Conservation (phyloP, 2,329 filamentous ascomycete genomes). For the Graphilbum fragrans region DNA sequence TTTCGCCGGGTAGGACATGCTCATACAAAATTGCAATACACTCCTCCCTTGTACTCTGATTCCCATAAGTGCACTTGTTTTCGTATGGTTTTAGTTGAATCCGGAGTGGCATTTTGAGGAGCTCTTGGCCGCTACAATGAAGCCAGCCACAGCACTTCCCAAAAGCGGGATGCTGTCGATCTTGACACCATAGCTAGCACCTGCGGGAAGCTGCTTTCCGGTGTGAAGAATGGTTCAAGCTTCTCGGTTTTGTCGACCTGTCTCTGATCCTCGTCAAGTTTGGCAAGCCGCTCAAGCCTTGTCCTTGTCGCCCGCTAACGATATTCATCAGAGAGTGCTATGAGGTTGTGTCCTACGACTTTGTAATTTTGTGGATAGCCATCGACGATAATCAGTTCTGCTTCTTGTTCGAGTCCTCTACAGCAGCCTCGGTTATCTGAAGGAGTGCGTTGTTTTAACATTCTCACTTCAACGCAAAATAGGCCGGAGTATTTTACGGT, state of each 20-base stretch:
- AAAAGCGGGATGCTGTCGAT: background rate
- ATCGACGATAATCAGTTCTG: background rate
- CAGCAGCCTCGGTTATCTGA: background rate
- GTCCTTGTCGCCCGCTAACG: too few species aligned
- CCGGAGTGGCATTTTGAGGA: background rate
- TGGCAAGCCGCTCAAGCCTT: too few species aligned
- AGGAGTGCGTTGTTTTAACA: background rate
- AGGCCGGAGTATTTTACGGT: background rate
- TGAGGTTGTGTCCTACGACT: background rate
- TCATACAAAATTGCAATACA: background rate
- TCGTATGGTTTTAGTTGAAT: background rate
- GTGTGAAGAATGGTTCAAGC: too few species aligned
- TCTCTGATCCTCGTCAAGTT: too few species aligned
- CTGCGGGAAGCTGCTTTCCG: background rate
- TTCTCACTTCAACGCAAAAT: background rate
- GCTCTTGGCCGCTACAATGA: background rate
- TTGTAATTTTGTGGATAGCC: background rate
- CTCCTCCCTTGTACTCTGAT: background rate
- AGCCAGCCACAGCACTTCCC: conserved; percentile 1
- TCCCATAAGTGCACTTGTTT: background rate
- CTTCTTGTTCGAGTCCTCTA: background rate
- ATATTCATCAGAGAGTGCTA: background rate
- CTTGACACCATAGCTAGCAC: background rate
- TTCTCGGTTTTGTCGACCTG: too few species aligned
- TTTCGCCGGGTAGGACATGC: background rate